A percentile compares a stretch with the other conserved stretches of the same genome.
phyloP scores from a whole-genome alignment of 306 rosid genomes.

The Acacia confusa region DNA sequence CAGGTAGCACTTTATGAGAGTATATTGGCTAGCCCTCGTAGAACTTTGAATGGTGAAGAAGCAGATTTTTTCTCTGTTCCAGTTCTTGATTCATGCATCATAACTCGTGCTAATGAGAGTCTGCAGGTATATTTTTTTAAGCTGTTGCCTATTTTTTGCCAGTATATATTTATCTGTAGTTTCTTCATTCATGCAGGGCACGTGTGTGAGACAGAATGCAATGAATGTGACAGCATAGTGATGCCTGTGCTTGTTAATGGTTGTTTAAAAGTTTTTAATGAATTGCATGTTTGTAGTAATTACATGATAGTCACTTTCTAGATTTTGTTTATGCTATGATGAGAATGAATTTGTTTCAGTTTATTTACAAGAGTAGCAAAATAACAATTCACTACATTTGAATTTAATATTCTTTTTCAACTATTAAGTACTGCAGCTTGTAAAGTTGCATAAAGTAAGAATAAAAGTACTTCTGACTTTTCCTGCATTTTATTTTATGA shows the following conservation, averaged over 20 bases:
- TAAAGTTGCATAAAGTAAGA: slow-evolving; percentile 8
- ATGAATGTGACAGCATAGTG: background rate
- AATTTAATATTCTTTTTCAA: slow-evolving; percentile 16
- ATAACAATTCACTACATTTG: slow-evolving; percentile 19
- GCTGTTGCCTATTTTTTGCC: slow-evolving; percentile 8
- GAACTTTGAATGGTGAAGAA: slow-evolving; percentile 88
- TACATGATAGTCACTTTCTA: slow-evolving; percentile 3
- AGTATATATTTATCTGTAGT: background rate
- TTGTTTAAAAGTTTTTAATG: background rate
- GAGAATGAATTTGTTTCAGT: slow-evolving; percentile 18
- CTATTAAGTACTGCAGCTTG: background rate
- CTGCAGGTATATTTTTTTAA: slow-evolving; percentile 49
- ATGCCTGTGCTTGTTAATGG: slow-evolving; percentile 12
- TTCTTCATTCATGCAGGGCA: slow-evolving; percentile 2
- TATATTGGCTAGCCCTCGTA: slow-evolving; percentile 83
- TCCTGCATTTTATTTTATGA: slow-evolving; percentile 18
- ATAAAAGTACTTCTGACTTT: slow-evolving; percentile 12
- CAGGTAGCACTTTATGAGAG: slow-evolving; percentile 91
- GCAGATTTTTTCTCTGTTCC: slow-evolving; percentile 97
- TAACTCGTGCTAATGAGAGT: slow-evolving; percentile 86
- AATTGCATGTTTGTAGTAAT: slow-evolving; percentile 5
- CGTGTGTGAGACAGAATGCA: slow-evolving; percentile 18
- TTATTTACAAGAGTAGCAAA: background rate
- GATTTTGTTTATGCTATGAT: slow-evolving; percentile 8
- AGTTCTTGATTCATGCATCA: slow-evolving; percentile 92